Conservation (phyloP, 306 rosid genomes). For the Coriaria nepalensis region DNA sequence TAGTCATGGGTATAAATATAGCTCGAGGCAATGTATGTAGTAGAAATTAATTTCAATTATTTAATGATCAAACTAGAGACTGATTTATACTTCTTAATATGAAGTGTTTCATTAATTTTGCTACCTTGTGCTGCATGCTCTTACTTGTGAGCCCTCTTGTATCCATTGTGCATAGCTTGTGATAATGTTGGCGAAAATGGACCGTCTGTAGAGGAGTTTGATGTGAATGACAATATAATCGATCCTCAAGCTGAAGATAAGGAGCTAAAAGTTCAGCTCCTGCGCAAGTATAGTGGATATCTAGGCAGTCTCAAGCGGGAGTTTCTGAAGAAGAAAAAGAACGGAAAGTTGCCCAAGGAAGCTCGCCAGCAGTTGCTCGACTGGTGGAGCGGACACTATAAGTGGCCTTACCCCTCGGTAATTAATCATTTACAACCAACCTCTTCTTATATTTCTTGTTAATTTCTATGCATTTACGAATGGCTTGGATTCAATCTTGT, state of each 20-base stretch:
- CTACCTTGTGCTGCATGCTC: no score
- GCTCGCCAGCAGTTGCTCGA: slow-evolving; percentile 40
- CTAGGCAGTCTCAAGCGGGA: slow-evolving; percentile 39
- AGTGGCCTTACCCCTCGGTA: slow-evolving; percentile 39
- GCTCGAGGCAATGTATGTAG: no score
- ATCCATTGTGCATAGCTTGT: slow-evolving; percentile 3
- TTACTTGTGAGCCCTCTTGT: slow-evolving; percentile 1
- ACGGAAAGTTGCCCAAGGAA: slow-evolving; percentile 35
- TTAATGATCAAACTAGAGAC: no score
- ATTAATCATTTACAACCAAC: background rate
- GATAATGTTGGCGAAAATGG: slow-evolving; percentile 16
- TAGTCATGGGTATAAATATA: no score
- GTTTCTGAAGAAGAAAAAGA: slow-evolving; percentile 38
- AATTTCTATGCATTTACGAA: no score
- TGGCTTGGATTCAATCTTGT: no score
- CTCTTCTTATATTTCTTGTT: no score
- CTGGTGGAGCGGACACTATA: slow-evolving; percentile 33
- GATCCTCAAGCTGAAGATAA: slow-evolving; percentile 34
- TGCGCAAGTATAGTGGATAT: slow-evolving; percentile 34
- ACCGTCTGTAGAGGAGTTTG: slow-evolving; percentile 16
- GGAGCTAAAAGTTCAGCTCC: slow-evolving; percentile 32
- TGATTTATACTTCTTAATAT: no score
- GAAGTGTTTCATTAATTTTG: no score
- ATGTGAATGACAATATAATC: slow-evolving; percentile 10
- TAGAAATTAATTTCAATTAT: no score